Percentiles rank a stretch among this genome's conserved stretches.
Evolutionary conservation across 2,329 filamentous ascomycete genomes (phyloP).

Genomic region (Colletotrichum theobromicola): DNA sequence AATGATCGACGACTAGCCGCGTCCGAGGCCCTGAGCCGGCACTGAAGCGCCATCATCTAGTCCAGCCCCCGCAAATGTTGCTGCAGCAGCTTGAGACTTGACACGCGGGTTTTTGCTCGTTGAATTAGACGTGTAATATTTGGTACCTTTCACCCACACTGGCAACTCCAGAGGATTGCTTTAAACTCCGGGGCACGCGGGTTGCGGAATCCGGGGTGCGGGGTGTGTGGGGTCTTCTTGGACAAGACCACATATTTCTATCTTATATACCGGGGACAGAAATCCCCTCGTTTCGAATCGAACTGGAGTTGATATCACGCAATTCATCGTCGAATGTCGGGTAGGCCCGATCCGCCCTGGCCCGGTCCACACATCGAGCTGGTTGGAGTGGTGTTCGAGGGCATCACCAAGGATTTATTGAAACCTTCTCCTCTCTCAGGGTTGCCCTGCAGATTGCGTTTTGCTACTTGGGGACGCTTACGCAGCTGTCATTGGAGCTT

Average conservation of each 20-base stretch:
- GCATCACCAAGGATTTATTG: background rate
- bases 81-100: background rate
- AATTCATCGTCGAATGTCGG: background rate
- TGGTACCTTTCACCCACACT: fast-evolving
- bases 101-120: background rate
- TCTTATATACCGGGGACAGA: background rate
- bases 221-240: background rate
- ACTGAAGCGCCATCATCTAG: background rate
- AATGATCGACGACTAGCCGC: background rate
- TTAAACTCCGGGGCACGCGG: background rate
- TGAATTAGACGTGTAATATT: background rate
- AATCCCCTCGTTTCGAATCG: background rate
- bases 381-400: background rate
- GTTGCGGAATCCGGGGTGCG: background rate
- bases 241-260: background rate
- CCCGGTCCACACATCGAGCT: background rate
- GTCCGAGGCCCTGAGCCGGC: background rate
- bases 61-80: background rate
- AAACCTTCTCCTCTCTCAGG: background rate
- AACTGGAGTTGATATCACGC: background rate
- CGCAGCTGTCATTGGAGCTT: background rate
- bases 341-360: background rate
- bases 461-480: background rate
- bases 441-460: background rate
- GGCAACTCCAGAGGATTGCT: background rate